A percentile compares a stretch with the other conserved stretches of the same genome.
Conservation (phyloP, 2,329 filamentous ascomycete species). For the Stachybotrys echinatus region DNA sequence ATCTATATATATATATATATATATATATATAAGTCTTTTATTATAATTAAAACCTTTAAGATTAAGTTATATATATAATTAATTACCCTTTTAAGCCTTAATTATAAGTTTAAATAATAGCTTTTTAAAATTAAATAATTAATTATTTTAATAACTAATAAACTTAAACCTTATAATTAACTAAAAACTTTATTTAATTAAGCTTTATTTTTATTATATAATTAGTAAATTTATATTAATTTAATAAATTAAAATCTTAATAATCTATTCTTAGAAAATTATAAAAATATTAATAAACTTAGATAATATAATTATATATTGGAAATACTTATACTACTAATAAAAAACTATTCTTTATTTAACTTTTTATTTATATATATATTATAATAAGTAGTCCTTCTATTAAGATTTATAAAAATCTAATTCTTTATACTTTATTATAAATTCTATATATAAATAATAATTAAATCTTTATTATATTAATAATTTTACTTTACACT, state of each 20-base stretch:
- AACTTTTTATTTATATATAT: not conserved
- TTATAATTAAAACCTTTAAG: too few relatives aligned
- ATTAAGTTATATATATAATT: not conserved
- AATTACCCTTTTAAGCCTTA: not conserved
- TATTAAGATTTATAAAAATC: not conserved
- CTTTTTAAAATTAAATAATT: not conserved
- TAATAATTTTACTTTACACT: not conserved
- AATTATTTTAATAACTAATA: not conserved
- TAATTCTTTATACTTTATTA: not conserved
- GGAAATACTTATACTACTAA: not conserved
- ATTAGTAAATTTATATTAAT: too few relatives aligned
- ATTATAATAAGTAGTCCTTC: not conserved
- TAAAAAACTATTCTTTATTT: not conserved
- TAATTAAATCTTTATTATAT: not conserved
- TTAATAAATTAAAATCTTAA: constrained; percentile 1
- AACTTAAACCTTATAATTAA: not conserved
- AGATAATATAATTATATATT: not conserved
- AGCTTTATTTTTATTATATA: too few relatives aligned
- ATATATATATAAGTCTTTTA: too few relatives aligned
- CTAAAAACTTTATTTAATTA: too few relatives aligned
- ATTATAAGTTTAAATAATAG: not conserved
- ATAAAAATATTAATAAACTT: not conserved
- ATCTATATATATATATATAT: not conserved
- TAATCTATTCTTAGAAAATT: not conserved
- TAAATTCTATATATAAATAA: not conserved